A percentile compares a stretch with the other conserved stretches of the same genome.
These are phyloP conservation scores for Mallotus repandus DNA, from an alignment of 441 rosid species.

Conservation along the genomic window DNA sequence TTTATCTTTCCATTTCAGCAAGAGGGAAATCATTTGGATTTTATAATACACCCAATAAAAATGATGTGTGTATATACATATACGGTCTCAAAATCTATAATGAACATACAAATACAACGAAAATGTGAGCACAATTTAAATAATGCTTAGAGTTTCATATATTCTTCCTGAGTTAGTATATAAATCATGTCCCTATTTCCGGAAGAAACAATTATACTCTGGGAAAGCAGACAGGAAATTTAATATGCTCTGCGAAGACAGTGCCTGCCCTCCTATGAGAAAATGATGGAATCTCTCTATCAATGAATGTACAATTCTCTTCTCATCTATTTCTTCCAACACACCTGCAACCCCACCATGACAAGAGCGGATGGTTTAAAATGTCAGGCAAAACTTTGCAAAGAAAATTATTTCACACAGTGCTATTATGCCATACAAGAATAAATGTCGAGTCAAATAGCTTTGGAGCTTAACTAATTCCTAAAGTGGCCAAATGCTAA, in stretches of 20 bases:
- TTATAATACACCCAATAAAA: no score
- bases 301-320: constrained; percentile 43
- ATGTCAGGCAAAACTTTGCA: neutral
- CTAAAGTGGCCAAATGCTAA: neutral
- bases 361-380: neutral
- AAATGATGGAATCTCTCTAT: constrained; percentile 47
- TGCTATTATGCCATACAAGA: neutral
- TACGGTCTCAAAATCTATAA: neutral
- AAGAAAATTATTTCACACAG: neutral
- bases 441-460: neutral
- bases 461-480: neutral
- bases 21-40: no score
- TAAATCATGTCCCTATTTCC: constrained; percentile 8
- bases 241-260: constrained; percentile 43
- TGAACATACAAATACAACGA: neutral
- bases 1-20: no score
- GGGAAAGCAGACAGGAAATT: constrained; percentile 53
- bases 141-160: constrained; percentile 20
- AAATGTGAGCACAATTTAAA: neutral
- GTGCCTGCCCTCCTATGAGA: constrained; percentile 35
- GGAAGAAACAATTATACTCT: constrained; percentile 35
- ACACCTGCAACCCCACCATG: constrained; percentile 40
- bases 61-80: no score
- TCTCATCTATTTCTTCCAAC: constrained; percentile 49
- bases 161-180: neutral